Evolutionary conservation across 192 early-diverging fungal genomes (phyloP), one percentile per base, ranked within the genome.

Genomic region (Geranomyces michiganensis): DNA sequence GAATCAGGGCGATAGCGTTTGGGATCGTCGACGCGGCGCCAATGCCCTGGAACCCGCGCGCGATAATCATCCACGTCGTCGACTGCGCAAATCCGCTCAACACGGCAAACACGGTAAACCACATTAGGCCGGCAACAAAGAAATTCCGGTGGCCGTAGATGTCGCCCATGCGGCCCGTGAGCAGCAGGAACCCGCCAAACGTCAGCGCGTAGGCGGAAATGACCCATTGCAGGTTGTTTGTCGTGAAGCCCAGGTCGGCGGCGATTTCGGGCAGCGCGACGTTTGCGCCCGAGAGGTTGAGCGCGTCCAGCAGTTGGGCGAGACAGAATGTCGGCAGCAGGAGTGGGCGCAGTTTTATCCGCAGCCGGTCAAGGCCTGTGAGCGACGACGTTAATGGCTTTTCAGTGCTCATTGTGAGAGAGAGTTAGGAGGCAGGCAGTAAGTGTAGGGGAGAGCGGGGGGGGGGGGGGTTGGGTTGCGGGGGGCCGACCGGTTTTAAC

Each of bases 51-150:
- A 79, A 24, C 0, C 70, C 78, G 9, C 78, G 62, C 12, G 56
- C 75, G 41, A 79, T 44, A 41, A 79, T 79, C 44, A 81, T 56
- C 68, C 62, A 69, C n/a, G 67, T 76, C 47, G 58, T 65, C n/a
- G 74, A 76, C n/a, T 15, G 31, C 1, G 74, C 43, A 33, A 79
- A 66, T 1, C 71, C 71, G 46, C 73, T 67, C 32, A 65, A 51
- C 12, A 59, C 26, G 41, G 63, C 49, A 32, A 79, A 79, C 1
- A 74, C 44, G 31, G 65, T 27, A 43, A 75, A 60, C 76, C 70
- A 73, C 21, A 33, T 44, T 30, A 77, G 67, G 4, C 76, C 76
- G 41, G 67, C 27, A 27, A 72, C 27, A 48, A 73, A 73, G 22
- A 62, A 71, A 14, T 62, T 65, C 26, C 60, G 56, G 41, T 77